phyloP scores from a whole-genome alignment of 2,329 filamentous ascomycete species.

The Drechslerella coelobrocha region DNA sequence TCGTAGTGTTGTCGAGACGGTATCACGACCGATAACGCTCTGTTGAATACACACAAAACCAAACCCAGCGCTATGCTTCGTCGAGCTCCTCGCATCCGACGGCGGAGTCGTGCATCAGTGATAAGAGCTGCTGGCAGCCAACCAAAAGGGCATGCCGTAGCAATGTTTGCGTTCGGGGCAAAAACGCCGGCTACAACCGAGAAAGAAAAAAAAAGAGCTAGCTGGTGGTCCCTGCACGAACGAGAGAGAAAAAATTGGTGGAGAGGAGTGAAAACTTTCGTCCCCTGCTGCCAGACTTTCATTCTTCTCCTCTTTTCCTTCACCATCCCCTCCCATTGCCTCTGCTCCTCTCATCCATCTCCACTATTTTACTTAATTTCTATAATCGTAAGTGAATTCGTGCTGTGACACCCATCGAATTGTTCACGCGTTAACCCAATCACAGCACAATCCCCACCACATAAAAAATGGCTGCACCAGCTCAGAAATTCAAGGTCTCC shows the following conservation, averaged over 20 bases:
- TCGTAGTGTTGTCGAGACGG: too few species aligned
- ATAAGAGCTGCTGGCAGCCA: constrained; percentile 6
- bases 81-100: too few species aligned
- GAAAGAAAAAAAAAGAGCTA: constrained; percentile 35
- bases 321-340: constrained; percentile 49
- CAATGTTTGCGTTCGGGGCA: constrained; percentile 1
- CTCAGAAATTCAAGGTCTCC: constrained; percentile 95
- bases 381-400: constrained; percentile 42
- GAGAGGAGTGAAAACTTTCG: constrained; percentile 7
- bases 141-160: not conserved
- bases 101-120: too few species aligned
- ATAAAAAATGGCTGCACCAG: constrained; percentile 75
- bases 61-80: too few species aligned
- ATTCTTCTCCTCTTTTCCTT: constrained; percentile 45
- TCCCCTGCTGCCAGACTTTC: constrained; percentile 24
- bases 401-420: constrained; percentile 4
- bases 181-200: constrained; percentile 49
- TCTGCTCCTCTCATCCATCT: constrained; percentile 51
- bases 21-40: too few species aligned
- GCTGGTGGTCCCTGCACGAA: not conserved
- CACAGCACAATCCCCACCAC: constrained; percentile 6
- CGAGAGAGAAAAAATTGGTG: constrained; percentile 1
- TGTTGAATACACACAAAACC: too few species aligned
- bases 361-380: not conserved
- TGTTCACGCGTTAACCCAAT: not conserved